A percentile compares a stretch with the other conserved stretches of the same genome.
phyloP scores from a whole-genome alignment of 495 filamentous ascomycete species.

The Aspergillus homomorphus region DNA sequence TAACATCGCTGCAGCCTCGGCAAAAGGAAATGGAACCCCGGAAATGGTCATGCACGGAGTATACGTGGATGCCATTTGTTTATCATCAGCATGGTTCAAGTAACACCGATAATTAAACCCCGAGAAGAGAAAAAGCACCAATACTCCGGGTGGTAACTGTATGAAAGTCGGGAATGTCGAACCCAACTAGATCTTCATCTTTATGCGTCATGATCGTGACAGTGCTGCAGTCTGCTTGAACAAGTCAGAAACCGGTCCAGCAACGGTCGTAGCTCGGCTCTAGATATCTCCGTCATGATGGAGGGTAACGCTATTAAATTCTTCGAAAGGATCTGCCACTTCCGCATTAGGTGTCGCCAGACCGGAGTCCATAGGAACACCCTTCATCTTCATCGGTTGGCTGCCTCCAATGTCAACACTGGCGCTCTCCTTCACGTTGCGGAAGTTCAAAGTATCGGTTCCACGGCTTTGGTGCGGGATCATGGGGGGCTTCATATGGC shows the following conservation, averaged over 20 bases:
- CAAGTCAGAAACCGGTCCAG: slow-evolving; percentile 13
- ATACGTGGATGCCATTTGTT: background rate
- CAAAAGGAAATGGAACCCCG: slow-evolving; percentile 8
- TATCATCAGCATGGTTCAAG: slow-evolving; percentile 13
- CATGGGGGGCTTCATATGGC: slow-evolving; percentile 98
- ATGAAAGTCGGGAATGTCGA: slow-evolving; percentile 21
- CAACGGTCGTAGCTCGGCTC: slow-evolving; percentile 6
- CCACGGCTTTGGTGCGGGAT: slow-evolving; percentile 89
- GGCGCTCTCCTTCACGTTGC: slow-evolving; percentile 94
- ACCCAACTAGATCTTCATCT: slow-evolving; percentile 29
- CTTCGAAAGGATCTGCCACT: slow-evolving; percentile 90
- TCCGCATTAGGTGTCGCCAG: slow-evolving; percentile 82
- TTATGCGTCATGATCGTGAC: slow-evolving; percentile 42
- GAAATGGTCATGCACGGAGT: slow-evolving; percentile 15
- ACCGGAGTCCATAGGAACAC: slow-evolving; percentile 81
- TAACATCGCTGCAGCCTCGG: slow-evolving; percentile 14
- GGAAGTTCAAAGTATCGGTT: slow-evolving; percentile 92
- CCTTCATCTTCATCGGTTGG: slow-evolving; percentile 58
- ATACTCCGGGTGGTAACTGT: slow-evolving; percentile 28
- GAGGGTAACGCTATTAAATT: slow-evolving; percentile 97
- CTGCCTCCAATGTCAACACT: slow-evolving; percentile 82
- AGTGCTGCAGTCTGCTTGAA: slow-evolving; percentile 28
- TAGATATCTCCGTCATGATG: slow-evolving; percentile 85
- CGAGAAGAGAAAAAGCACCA: slow-evolving; percentile 20
- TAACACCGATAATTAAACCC: slow-evolving; percentile 17